phyloP scores from a whole-genome alignment of 257 asterid species.

The Solanum clarkiae region DNA sequence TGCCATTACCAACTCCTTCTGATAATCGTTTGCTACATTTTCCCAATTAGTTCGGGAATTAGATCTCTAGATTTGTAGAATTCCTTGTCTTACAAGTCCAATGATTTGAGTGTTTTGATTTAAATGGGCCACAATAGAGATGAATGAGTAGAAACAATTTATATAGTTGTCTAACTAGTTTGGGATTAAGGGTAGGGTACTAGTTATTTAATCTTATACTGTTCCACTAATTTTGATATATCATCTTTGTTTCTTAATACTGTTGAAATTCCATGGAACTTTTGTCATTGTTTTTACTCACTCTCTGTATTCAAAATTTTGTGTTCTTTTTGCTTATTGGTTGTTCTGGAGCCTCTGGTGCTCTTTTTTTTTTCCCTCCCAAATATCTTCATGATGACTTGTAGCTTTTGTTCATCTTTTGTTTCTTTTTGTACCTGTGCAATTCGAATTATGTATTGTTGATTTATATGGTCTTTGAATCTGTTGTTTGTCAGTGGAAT shows the following conservation, averaged over 20 bases:
- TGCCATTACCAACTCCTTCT: neutral
- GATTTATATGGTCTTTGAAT: neutral
- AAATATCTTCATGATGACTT: neutral
- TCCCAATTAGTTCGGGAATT: neutral
- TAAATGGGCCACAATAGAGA: neutral
- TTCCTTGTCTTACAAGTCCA: neutral
- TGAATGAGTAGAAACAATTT: neutral
- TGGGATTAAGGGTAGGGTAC: neutral
- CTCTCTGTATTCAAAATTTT: neutral
- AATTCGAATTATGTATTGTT: neutral
- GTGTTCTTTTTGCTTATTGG: neutral
- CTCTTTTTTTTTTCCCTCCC: neutral
- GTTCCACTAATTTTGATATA: neutral
- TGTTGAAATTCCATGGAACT: neutral
- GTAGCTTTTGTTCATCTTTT: neutral
- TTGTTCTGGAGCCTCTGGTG: neutral
- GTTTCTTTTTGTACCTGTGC: neutral
- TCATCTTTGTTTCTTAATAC: neutral
- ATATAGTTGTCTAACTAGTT: neutral
- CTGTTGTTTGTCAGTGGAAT: constrained; percentile 65
- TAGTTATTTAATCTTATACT: neutral
- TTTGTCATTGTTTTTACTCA: neutral
- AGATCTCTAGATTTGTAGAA: neutral
- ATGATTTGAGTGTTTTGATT: neutral
- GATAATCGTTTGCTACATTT: neutral